Evolutionary conservation across 352 stramenopile species (phyloP).

Genomic region (Globisporangium cylindrosporum): DNA sequence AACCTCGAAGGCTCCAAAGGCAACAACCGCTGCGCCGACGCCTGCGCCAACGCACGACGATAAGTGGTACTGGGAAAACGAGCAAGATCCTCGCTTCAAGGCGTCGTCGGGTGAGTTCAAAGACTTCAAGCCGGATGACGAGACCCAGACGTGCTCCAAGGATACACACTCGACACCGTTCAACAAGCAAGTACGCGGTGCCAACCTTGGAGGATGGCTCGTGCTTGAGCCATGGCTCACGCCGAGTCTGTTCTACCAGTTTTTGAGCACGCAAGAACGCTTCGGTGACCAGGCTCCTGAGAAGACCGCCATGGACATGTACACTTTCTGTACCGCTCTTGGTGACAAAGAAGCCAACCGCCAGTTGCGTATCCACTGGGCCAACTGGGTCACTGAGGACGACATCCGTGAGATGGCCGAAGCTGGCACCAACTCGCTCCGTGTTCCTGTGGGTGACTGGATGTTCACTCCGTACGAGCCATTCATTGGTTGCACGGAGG

Average conservation of each 20-base stretch:
- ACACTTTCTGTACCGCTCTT: slow-evolving; percentile 90
- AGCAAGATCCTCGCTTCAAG: slow-evolving; percentile 42
- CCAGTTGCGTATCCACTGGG: slow-evolving; percentile 92
- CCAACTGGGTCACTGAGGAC: slow-evolving; percentile 92
- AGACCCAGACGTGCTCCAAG: slow-evolving; percentile 62
- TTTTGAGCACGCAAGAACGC: slow-evolving; percentile 79
- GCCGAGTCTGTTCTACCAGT: slow-evolving; percentile 95
- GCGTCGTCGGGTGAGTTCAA: slow-evolving; percentile 45
- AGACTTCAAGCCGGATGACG: slow-evolving; percentile 56
- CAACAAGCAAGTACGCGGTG: slow-evolving; percentile 85
- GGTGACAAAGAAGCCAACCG: slow-evolving; percentile 90
- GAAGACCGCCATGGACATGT: slow-evolving; percentile 90
- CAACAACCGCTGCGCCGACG: background rate
- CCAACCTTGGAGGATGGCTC: slow-evolving; percentile 94
- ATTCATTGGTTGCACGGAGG: slow-evolving; percentile 92
- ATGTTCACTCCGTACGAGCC: slow-evolving; percentile 94
- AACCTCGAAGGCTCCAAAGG: background rate
- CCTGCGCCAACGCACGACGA: slow-evolving; percentile 26
- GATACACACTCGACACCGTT: slow-evolving; percentile 69
- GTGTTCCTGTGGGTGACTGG: slow-evolving; percentile 93
- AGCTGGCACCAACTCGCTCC: slow-evolving; percentile 74
- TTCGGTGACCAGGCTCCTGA: slow-evolving; percentile 73
- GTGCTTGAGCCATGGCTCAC: slow-evolving; percentile 97
- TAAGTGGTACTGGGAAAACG: slow-evolving; percentile 71
- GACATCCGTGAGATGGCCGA: slow-evolving; percentile 87